A percentile compares a stretch with the other conserved stretches of the same genome.
phyloP scores from a whole-genome alignment of 768 basidiomycete species.

The Boletus insuetus region DNA sequence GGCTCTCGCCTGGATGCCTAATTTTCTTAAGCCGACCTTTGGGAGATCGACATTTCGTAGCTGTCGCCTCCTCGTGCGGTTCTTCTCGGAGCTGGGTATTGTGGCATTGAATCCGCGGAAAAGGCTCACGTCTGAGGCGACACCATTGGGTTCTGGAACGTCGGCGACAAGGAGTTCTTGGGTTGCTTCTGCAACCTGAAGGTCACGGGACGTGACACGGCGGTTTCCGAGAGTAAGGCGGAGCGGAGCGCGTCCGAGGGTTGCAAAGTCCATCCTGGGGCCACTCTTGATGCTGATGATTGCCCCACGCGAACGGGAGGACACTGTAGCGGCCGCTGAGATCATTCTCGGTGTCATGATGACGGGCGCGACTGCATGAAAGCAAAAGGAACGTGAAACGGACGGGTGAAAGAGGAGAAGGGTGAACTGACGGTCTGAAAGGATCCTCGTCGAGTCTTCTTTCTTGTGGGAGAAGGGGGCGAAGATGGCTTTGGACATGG shows the following conservation, averaged over 20 bases:
- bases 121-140: slow-evolving; percentile 73
- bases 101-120: slow-evolving; percentile 93
- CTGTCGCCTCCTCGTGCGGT: slow-evolving; percentile 72
- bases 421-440: slow-evolving; percentile 64
- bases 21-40: slow-evolving; percentile 71
- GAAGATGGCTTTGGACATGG: slow-evolving; percentile 65
- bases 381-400: not conserved
- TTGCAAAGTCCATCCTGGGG: slow-evolving; percentile 64
- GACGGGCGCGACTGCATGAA: slow-evolving; percentile 70
- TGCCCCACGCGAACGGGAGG: slow-evolving; percentile 43
- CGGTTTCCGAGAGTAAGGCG: slow-evolving; percentile 62
- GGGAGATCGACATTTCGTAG: slow-evolving; percentile 78
- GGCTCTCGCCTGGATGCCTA: slow-evolving; percentile 78
- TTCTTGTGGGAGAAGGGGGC: slow-evolving; percentile 61
- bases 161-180: slow-evolving; percentile 70
- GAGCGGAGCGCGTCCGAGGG: slow-evolving; percentile 75
- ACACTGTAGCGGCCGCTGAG: slow-evolving; percentile 63
- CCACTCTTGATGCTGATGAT: slow-evolving; percentile 32
- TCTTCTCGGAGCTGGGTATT: slow-evolving; percentile 82
- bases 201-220: slow-evolving; percentile 77
- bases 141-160: slow-evolving; percentile 70
- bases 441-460: slow-evolving; percentile 65
- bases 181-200: slow-evolving; percentile 79
- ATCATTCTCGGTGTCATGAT: slow-evolving; percentile 90
- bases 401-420: not conserved